phyloP scores from a whole-genome alignment of 768 basidiomycete species.

The Mycena metata region DNA sequence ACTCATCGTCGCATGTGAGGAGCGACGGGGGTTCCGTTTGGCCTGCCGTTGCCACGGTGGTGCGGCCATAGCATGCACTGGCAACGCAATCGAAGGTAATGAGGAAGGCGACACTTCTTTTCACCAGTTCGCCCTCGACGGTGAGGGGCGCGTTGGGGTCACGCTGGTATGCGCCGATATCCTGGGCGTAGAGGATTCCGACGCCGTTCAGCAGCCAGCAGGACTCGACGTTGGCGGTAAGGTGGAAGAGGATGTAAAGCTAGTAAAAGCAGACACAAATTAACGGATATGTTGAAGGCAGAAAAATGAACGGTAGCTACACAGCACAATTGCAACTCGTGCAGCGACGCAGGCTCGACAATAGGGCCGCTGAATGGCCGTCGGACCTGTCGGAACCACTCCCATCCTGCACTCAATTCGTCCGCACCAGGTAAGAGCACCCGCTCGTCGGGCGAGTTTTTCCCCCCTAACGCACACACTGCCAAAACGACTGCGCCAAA shows the following conservation, averaged over 20 bases:
- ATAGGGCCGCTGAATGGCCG: slow-evolving; percentile 64
- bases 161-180: slow-evolving; percentile 60
- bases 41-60: slow-evolving; percentile 47
- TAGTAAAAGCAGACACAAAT: slow-evolving; percentile 32
- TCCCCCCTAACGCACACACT: slow-evolving; percentile 65
- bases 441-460: slow-evolving; percentile 57
- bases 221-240: slow-evolving; percentile 55
- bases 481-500: slow-evolving; percentile 63
- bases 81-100: slow-evolving; percentile 48
- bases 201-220: slow-evolving; percentile 58
- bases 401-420: slow-evolving; percentile 56
- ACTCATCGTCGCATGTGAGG: slow-evolving; percentile 64
- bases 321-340: slow-evolving; percentile 68
- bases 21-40: slow-evolving; percentile 67
- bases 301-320: slow-evolving; percentile 43
- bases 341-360: slow-evolving; percentile 60
- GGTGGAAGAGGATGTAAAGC: slow-evolving; percentile 54
- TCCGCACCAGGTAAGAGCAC: slow-evolving; percentile 45
- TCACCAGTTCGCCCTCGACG: slow-evolving; percentile 57
- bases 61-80: slow-evolving; percentile 61
- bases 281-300: slow-evolving; percentile 37
- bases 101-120: slow-evolving; percentile 51
- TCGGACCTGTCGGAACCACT: slow-evolving; percentile 61
- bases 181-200: slow-evolving; percentile 62
- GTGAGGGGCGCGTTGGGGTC: slow-evolving; percentile 45